These are phyloP conservation scores for Backusella tuberculispora DNA, from an alignment of 192 early-diverging fungal genomes.

Conservation along the genomic window DNA sequence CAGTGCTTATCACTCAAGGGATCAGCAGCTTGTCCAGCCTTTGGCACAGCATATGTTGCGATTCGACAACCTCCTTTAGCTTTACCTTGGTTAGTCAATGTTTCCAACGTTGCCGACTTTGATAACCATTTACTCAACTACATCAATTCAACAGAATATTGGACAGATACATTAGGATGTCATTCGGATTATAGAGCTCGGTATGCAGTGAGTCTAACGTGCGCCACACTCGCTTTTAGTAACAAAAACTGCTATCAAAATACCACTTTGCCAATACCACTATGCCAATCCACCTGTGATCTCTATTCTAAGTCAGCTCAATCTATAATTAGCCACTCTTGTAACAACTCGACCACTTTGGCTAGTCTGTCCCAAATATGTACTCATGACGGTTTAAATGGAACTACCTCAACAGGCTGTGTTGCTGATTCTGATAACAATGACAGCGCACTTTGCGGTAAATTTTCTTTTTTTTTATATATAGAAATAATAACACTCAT, in stretches of 20 bases:
- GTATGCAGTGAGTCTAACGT: conserved; percentile 14
- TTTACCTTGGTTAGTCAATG: conserved; percentile 18
- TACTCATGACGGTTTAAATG: conserved; percentile 16
- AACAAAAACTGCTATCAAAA: neutral
- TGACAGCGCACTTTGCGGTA: neutral
- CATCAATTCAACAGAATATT: neutral
- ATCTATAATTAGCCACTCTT: conserved; percentile 13
- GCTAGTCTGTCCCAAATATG: conserved; percentile 14
- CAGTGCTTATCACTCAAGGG: conserved; percentile 23
- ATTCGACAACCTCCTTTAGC: neutral
- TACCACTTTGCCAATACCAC: conserved; percentile 11
- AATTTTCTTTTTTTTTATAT: neutral
- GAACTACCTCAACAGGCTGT: neutral
- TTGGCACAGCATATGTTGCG: conserved; percentile 1
- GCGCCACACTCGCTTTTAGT: conserved; percentile 1
- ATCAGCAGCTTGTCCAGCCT: conserved; percentile 16
- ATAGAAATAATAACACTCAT: neutral
- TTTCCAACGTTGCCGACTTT: conserved; percentile 2
- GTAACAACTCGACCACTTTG: conserved; percentile 7
- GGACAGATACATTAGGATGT: conserved; percentile 16
- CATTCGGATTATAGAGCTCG: conserved; percentile 17
- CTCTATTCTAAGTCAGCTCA: neutral
- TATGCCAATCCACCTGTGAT: conserved; percentile 26
- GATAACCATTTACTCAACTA: conserved; percentile 16
- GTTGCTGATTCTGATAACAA: conserved; percentile 13